These are phyloP conservation scores for Davidsoniella virescens DNA, from an alignment of 2,329 filamentous ascomycete genomes.

Conservation along the genomic window DNA sequence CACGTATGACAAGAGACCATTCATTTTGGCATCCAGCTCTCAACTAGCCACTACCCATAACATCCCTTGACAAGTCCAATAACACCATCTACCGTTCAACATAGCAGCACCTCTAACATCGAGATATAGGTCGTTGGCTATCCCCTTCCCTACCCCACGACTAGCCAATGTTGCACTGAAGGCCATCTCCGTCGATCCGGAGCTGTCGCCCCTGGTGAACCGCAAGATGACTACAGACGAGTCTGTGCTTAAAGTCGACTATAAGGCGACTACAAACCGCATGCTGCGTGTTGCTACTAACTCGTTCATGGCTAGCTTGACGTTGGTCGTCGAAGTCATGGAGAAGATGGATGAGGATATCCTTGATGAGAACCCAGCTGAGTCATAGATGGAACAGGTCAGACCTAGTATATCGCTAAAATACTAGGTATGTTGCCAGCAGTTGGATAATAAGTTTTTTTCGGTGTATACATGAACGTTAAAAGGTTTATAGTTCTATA, in stretches of 20 bases:
- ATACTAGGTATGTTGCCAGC: no score
- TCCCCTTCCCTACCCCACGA: slow-evolving; percentile 67
- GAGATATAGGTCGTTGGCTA: slow-evolving; percentile 45
- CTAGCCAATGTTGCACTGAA: slow-evolving; percentile 61
- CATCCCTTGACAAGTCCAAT: not conserved
- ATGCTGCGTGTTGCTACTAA: slow-evolving; percentile 96
- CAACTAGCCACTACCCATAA: no score
- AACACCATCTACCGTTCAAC: not conserved
- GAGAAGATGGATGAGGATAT: slow-evolving; percentile 78
- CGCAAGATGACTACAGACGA: slow-evolving; percentile 46
- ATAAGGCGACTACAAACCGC: slow-evolving; percentile 79
- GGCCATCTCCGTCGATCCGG: slow-evolving; percentile 69
- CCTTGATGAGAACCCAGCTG: slow-evolving; percentile 24
- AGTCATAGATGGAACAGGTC: no score
- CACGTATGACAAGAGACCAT: not conserved
- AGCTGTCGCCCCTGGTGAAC: slow-evolving; percentile 70
- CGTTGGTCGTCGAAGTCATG: slow-evolving; percentile 77
- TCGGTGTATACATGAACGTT: no score
- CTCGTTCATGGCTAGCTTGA: slow-evolving; percentile 83
- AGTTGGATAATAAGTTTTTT: no score
- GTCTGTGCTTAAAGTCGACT: slow-evolving; percentile 52
- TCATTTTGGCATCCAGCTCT: no score
- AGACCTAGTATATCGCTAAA: no score
- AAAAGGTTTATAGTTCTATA: no score
- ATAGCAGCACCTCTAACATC: slow-evolving; percentile 15